phyloP scores from a whole-genome alignment of 495 filamentous ascomycete species.

The Clohesyomyces aquaticus region DNA sequence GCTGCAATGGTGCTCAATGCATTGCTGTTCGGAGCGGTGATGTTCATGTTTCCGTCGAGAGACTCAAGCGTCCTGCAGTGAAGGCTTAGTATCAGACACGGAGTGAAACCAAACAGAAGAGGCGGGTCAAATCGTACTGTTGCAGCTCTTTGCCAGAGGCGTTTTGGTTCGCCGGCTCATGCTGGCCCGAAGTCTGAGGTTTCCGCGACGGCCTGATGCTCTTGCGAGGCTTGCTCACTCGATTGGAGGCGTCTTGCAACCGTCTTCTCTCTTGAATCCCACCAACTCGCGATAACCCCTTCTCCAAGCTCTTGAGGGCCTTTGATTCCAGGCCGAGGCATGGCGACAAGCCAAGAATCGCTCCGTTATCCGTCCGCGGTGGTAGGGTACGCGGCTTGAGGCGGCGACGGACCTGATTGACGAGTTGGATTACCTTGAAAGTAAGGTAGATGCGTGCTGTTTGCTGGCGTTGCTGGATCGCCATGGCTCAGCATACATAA shows the following conservation, averaged over 20 bases:
- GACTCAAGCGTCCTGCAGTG: constrained; percentile 25
- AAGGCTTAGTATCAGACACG: constrained; percentile 28
- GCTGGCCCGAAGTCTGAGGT: constrained; percentile 22
- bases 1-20: constrained; percentile 29
- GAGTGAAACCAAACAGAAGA: constrained; percentile 35
- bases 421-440: constrained; percentile 36
- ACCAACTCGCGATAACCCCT: constrained; percentile 21
- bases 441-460: constrained; percentile 35
- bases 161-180: constrained; percentile 26
- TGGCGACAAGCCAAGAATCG: constrained; percentile 22
- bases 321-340: constrained; percentile 31
- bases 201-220: constrained; percentile 22
- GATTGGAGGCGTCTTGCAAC: constrained; percentile 16
- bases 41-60: constrained; percentile 29
- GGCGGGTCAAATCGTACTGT: constrained; percentile 29
- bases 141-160: constrained; percentile 35
- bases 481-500: constrained; percentile 25
- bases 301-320: constrained; percentile 27
- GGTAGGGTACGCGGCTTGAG: constrained; percentile 30
- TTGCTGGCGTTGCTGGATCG: constrained; percentile 23
- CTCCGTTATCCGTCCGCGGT: constrained; percentile 1
- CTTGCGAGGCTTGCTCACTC: constrained; percentile 24
- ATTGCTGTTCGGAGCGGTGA: constrained; percentile 22
- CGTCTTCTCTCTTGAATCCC: constrained; percentile 16
- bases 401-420: constrained; percentile 39